These are phyloP conservation scores for Globisporangium emineosum DNA, from an alignment of 352 stramenopile genomes.

Conservation along the genomic window DNA sequence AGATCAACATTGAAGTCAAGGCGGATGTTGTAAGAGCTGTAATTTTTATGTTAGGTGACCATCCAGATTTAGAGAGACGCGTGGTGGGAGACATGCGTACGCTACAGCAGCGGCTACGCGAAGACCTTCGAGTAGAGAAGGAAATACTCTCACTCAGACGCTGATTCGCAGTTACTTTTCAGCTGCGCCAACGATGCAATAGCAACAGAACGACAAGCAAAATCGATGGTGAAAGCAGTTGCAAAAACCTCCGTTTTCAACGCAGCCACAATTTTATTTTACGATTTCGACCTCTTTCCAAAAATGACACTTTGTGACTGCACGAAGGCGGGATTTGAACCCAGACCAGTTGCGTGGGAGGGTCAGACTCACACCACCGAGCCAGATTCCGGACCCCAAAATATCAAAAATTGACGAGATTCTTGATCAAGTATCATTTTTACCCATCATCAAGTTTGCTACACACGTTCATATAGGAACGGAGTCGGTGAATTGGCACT, in stretches of 20 bases:
- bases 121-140: background rate
- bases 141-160: background rate
- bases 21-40: no score
- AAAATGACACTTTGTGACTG: conserved; percentile 10
- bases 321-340: conserved; percentile 7
- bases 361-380: background rate
- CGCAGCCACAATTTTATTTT: background rate
- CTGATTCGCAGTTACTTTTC: background rate
- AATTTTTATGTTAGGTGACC: background rate
- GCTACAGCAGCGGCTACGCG: background rate
- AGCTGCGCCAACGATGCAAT: background rate
- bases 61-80: background rate
- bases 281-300: background rate
- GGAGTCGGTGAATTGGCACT: background rate
- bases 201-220: background rate
- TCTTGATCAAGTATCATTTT: background rate
- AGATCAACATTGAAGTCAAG: background rate
- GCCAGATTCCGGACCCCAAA: background rate
- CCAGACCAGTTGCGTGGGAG: conserved; percentile 4
- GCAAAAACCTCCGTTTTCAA: conserved; percentile 1
- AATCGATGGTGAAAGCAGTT: background rate
- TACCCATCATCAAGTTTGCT: conserved; percentile 2
- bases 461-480: conserved; percentile 4
- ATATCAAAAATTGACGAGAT: background rate
- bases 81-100: background rate